Evolutionary conservation across 768 basidiomycete species (phyloP).

Genomic region (Lactarius psammicola): DNA sequence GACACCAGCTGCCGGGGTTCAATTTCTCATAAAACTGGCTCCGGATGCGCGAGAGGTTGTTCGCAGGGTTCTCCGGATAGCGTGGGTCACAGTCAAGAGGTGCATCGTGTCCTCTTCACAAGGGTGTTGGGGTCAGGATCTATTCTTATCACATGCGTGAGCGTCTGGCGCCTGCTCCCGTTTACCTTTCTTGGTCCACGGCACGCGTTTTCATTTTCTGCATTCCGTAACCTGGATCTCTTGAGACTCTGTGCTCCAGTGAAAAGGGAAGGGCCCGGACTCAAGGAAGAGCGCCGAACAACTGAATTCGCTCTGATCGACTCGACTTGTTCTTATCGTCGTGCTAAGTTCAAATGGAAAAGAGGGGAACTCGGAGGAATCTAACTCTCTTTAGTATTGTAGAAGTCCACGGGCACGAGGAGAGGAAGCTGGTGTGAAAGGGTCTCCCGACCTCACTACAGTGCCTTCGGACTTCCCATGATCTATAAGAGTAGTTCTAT

Average conservation of each 20-base stretch:
- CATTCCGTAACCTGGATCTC: no score
- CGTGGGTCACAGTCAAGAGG: no score
- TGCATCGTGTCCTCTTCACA: no score
- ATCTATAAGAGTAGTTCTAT: not conserved
- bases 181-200: not conserved
- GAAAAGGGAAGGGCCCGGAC: not conserved
- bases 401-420: not conserved
- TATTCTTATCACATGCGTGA: no score
- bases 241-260: not conserved
- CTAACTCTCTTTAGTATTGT: not conserved
- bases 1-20: no score
- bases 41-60: no score
- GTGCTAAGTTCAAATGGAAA: not conserved
- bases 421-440: not conserved
- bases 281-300: not conserved
- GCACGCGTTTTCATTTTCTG: not conserved
- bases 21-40: no score
- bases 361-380: not conserved
- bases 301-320: not conserved
- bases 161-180: no score
- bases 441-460: not conserved
- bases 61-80: no score
- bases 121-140: no score
- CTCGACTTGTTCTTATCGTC: not conserved
- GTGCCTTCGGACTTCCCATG: no score